A percentile compares a stretch with the other conserved stretches of the same genome.
Evolutionary conservation across 768 basidiomycete species (phyloP).

Genomic region (Clitopilus passeckerianus): DNA sequence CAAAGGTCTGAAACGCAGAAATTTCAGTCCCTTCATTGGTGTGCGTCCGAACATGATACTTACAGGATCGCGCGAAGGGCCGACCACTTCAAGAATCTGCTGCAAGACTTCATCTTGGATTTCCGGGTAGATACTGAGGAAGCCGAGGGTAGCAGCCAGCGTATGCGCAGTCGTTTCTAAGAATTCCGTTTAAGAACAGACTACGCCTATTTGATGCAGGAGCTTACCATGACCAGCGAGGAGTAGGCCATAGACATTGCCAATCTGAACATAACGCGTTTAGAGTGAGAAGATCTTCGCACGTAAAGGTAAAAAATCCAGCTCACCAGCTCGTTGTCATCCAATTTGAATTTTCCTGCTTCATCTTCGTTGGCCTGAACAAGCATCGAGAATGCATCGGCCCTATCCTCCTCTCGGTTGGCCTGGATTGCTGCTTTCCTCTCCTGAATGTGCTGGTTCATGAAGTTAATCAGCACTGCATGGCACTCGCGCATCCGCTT

Average conservation of each 20-base stretch:
- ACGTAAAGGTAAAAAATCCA: neutral
- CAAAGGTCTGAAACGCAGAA: conserved; percentile 22
- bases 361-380: conserved; percentile 43
- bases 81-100: conserved; percentile 31
- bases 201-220: neutral
- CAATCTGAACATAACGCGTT: conserved; percentile 28
- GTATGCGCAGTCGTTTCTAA: conserved; percentile 41
- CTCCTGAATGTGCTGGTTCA: conserved; percentile 29
- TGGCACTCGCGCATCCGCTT: conserved; percentile 21
- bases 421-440: conserved; percentile 24
- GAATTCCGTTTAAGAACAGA: neutral
- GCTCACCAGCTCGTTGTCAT: conserved; percentile 35
- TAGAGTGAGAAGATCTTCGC: neutral
- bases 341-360: conserved; percentile 29
- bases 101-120: conserved; percentile 37
- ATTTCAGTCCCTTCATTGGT: neutral
- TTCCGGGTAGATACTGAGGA: conserved; percentile 35
- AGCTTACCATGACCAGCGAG: conserved; percentile 53
- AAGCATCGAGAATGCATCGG: conserved; percentile 37
- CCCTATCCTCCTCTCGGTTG: conserved; percentile 4
- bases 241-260: conserved; percentile 46
- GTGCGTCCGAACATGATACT: neutral
- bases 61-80: conserved; percentile 28
- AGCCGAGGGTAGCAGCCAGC: conserved; percentile 37
- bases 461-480: conserved; percentile 27